phyloP scores from a whole-genome alignment of 306 rosid genomes.

The Gynostemma pentaphyllum region DNA sequence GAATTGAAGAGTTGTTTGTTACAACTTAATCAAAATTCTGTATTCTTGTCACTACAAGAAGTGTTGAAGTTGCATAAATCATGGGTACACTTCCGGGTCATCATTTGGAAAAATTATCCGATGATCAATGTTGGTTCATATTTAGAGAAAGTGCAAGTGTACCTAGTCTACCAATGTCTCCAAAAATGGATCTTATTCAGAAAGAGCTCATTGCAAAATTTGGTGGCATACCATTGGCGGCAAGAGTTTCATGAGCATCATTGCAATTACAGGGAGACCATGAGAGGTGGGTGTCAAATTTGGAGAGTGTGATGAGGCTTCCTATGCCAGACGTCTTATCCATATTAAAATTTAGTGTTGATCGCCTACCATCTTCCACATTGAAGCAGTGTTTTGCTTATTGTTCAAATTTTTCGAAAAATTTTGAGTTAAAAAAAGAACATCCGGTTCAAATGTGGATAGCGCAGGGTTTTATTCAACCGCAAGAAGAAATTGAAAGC shows the following conservation, averaged over 20 bases:
- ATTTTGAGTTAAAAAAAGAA: background rate
- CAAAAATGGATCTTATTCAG: background rate
- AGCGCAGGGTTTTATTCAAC: slow-evolving; percentile 11
- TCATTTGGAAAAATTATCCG: background rate
- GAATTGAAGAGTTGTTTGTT: background rate
- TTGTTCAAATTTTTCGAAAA: slow-evolving; percentile 12
- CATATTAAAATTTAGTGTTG: slow-evolving; percentile 7
- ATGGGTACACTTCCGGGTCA: background rate
- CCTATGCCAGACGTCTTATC: background rate
- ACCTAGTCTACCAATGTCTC: background rate
- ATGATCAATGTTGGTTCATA: slow-evolving; percentile 10
- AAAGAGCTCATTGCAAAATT: background rate
- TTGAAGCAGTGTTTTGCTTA: slow-evolving; percentile 18
- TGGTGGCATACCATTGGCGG: slow-evolving; percentile 8
- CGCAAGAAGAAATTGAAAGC: background rate
- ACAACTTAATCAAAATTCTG: background rate
- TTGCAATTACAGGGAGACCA: background rate
- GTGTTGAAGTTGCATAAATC: background rate
- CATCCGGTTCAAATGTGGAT: slow-evolving; percentile 3
- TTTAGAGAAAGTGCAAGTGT: background rate
- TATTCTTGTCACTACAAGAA: background rate
- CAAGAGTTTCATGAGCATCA: slow-evolving; percentile 3
- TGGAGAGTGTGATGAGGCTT: background rate
- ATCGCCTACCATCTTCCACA: background rate
- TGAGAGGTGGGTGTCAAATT: background rate